Evolutionary conservation across 2,329 filamentous ascomycete genomes (phyloP).

Genomic region (Akanthomyces uredinophilus): DNA sequence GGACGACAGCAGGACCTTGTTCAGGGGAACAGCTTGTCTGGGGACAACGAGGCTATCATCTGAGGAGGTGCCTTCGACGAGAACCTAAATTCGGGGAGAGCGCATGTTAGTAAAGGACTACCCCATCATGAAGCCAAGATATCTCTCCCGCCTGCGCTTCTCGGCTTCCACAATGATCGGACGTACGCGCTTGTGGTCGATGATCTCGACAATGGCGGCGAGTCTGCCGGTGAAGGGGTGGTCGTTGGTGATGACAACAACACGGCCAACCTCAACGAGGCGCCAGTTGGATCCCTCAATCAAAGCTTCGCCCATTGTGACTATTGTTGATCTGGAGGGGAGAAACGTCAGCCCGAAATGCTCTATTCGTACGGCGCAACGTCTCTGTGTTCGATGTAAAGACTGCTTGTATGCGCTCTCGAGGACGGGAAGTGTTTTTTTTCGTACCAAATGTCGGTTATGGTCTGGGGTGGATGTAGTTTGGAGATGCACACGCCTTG

Average conservation of each 20-base stretch:
- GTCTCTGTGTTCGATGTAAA: conserved; percentile 2
- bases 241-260: conserved; percentile 80
- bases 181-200: conserved; percentile 99
- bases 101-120: conserved; percentile 17
- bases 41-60: conserved; percentile 74
- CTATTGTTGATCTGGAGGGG: conserved; percentile 44
- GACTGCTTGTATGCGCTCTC: conserved; percentile 4
- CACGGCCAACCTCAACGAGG: conserved; percentile 96
- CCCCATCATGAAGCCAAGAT: neutral
- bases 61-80: conserved; percentile 89
- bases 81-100: conserved; percentile 58
- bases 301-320: conserved; percentile 77
- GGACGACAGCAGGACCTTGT: conserved; percentile 80
- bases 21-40: conserved; percentile 80
- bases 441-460: conserved; percentile 19
- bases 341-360: conserved; percentile 28
- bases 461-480: conserved; percentile 17
- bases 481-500: conserved; percentile 28
- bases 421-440: conserved; percentile 4
- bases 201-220: conserved; percentile 96
- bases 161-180: neutral
- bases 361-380: conserved; percentile 17
- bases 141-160: neutral
- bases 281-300: conserved; percentile 84
- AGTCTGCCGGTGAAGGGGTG: conserved; percentile 80